phyloP scores from a whole-genome alignment of 2,329 filamentous ascomycete species.

The Claviceps spartinae region DNA sequence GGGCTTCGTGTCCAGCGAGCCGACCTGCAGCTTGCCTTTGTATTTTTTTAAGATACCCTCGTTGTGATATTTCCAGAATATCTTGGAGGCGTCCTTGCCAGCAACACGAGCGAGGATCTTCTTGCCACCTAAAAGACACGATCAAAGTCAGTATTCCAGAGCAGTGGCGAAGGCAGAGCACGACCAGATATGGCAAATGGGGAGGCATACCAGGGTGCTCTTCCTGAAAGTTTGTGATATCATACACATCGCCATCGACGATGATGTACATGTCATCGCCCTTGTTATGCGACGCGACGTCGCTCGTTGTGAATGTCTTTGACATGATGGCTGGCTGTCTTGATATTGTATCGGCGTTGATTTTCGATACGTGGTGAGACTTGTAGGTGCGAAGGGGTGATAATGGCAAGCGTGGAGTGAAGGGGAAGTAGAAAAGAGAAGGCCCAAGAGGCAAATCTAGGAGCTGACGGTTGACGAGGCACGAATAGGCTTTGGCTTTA shows the following conservation, averaged over 20 bases:
- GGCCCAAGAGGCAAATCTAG: neutral
- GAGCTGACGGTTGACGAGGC: neutral
- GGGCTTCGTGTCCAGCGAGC: constrained; percentile 80
- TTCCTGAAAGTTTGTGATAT: constrained; percentile 78
- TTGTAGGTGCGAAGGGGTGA: neutral
- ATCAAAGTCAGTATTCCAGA: neutral
- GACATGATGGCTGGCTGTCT: constrained; percentile 48
- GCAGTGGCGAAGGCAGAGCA: neutral
- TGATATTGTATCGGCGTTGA: neutral
- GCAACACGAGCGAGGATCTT: constrained; percentile 51
- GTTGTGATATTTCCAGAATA: constrained; percentile 69
- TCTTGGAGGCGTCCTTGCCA: constrained; percentile 53
- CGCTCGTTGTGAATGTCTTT: constrained; percentile 67
- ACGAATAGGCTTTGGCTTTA: neutral
- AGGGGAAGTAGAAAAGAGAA: neutral
- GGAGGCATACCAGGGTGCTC: constrained; percentile 60
- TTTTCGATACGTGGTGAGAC: too few relatives aligned
- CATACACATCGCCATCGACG: constrained; percentile 91
- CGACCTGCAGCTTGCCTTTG: constrained; percentile 60
- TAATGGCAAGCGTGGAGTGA: neutral
- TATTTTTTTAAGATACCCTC: constrained; percentile 84
- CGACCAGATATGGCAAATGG: neutral
- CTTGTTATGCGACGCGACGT: constrained; percentile 89
- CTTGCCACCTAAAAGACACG: constrained; percentile 37
- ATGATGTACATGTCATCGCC: constrained; percentile 74